These are phyloP conservation scores for Nakaseomyces uthaithaninus DNA, from an alignment of 1,139 yeast genomes.

Conservation along the genomic window DNA sequence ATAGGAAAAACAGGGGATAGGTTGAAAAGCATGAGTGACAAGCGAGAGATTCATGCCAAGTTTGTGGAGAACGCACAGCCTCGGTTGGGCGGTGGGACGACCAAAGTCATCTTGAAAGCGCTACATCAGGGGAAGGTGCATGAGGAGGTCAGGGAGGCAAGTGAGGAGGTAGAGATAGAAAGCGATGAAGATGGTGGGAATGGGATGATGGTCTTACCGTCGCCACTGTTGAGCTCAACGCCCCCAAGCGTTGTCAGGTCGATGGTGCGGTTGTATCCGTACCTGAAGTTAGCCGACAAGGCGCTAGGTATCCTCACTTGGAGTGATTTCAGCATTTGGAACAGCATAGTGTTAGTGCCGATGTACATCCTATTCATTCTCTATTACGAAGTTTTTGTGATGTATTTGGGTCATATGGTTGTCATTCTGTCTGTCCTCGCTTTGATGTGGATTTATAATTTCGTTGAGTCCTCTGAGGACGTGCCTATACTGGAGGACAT, in stretches of 20 bases:
- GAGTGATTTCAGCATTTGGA: slow-evolving; percentile 83
- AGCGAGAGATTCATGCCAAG: slow-evolving; percentile 18
- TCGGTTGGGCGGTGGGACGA: slow-evolving; percentile 28
- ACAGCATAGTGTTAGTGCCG: slow-evolving; percentile 56
- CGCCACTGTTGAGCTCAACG: slow-evolving; percentile 68
- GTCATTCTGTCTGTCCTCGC: slow-evolving; percentile 60
- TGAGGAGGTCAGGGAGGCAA: slow-evolving; percentile 15
- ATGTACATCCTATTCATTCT: slow-evolving; percentile 52
- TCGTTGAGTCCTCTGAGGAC: slow-evolving; percentile 1
- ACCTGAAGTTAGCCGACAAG: slow-evolving; percentile 63
- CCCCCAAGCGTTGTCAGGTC: slow-evolving; percentile 89
- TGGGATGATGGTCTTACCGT: slow-evolving; percentile 24
- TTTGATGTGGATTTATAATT: slow-evolving; percentile 31
- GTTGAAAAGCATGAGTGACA: slow-evolving; percentile 7
- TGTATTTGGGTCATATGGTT: slow-evolving; percentile 73
- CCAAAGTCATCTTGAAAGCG: slow-evolving; percentile 25
- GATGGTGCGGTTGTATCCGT: slow-evolving; percentile 74
- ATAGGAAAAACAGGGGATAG: neutral
- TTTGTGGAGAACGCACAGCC: slow-evolving; percentile 24
- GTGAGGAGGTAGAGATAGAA: slow-evolving; percentile 10
- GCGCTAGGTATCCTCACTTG: slow-evolving; percentile 70
- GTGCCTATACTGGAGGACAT: slow-evolving; percentile 80
- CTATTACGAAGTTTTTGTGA: slow-evolving; percentile 64
- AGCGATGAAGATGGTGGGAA: slow-evolving; percentile 7
- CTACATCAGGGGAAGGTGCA: slow-evolving; percentile 18